Base-by-base conservation (phyloP, 2,329 filamentous ascomycete species). In the Zymoseptoria crescenta region DNA sequence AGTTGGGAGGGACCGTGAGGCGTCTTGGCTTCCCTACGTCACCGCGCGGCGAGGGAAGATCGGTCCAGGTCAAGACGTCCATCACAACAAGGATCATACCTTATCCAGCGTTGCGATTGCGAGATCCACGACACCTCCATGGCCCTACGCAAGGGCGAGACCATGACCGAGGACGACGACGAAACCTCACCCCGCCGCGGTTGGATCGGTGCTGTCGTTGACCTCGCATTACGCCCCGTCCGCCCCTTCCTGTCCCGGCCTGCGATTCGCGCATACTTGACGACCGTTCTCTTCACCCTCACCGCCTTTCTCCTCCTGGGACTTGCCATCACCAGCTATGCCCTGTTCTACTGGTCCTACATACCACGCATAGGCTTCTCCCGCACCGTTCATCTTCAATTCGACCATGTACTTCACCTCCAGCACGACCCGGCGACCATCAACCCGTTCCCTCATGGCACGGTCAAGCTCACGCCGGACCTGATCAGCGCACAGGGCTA, bases 401-500 rank as follows among this genome's bases (percentile, higher is more conserved):
- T 85, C 73, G 82, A 83, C 76, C 80, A 77, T 57, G 74, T 73
- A 50, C 64, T 68, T 59, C 49, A 56, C 49, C 52, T 30, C 35
- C 35, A 52, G 52, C 54, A 60, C 52, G 50, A 55, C 8, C 27
- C 52, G 21, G 51, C 24, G 16, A 52, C 16, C 19, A 27, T 13
- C 51, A 52, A 68, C 28, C 63, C 68, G 0, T 69, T 67, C 65
- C 83, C 83, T 0, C 79, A 81, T 71, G 84, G 82, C n/a, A 76
- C 75, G 1, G 77, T 78, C 2, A 68, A 72, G 19, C 71, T 87
- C 10, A 59, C 65, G 65, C 67, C 78, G 20, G 79, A 83, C 52
- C 76, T 94, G 62, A 84, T 87, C 65, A 79, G 84, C 19, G 80
- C 83, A 52, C 93, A 96, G 72, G 81, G 86, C 53, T 99, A 99